These are phyloP conservation scores for Lentinula boryana DNA, from an alignment of 768 basidiomycete genomes.

Conservation along the genomic window DNA sequence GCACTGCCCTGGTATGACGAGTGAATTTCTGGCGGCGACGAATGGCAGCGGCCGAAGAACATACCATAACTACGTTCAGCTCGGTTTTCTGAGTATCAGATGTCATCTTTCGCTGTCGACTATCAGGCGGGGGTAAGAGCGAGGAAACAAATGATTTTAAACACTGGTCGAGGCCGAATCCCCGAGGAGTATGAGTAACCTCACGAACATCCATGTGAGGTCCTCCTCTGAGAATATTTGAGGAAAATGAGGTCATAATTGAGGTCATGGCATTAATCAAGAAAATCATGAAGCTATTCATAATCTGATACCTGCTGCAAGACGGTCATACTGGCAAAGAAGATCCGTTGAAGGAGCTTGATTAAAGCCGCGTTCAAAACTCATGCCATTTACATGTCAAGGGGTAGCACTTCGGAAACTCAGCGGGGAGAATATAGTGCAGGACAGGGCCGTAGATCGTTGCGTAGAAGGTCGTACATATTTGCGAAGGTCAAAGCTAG, in stretches of 20 bases:
- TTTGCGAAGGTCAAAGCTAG: neutral
- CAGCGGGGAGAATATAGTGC: no score
- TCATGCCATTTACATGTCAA: no score
- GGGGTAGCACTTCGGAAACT: neutral
- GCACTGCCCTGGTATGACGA: conserved; percentile 6
- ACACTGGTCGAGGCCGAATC: neutral
- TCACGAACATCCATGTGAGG: neutral
- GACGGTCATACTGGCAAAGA: neutral
- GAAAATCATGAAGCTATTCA: neutral
- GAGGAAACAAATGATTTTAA: neutral
- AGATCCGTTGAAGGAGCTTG: neutral
- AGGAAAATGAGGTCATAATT: neutral
- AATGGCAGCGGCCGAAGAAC: neutral
- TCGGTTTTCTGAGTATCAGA: conserved; percentile 7
- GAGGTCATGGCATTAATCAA: neutral
- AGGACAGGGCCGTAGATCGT: no score
- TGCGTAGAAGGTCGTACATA: neutral
- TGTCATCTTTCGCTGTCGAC: neutral
- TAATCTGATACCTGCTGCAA: no score
- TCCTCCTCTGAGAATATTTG: neutral
- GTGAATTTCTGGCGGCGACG: neutral
- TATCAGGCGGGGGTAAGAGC: no score
- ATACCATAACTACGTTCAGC: conserved; percentile 11
- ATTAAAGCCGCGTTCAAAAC: no score
- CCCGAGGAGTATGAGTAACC: neutral